Evolutionary conservation across 2,329 filamentous ascomycete species (phyloP).

Genomic region (Didymosphaeria variabile): DNA sequence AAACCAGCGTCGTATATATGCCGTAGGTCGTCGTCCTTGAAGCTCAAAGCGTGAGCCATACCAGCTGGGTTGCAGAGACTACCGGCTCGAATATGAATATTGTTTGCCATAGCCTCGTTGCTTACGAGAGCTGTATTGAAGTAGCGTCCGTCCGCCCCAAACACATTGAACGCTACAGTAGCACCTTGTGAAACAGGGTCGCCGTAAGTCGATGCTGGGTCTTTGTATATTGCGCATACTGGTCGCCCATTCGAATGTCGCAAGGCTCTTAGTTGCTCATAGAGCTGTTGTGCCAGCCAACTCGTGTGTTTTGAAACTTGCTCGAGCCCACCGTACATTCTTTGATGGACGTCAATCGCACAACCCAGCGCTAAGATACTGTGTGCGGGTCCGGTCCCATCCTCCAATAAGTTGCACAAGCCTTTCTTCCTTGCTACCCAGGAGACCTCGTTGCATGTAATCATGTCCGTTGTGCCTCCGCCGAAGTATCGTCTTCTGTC

Average conservation of each 20-base stretch:
- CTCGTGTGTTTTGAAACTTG: conserved; percentile 67
- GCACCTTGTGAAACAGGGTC: conserved; percentile 66
- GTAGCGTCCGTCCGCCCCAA: conserved; percentile 61
- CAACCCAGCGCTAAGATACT: conserved; percentile 69
- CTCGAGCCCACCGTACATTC: conserved; percentile 67
- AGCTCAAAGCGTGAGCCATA: conserved; percentile 56
- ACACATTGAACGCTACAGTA: conserved; percentile 71
- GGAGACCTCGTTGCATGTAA: conserved; percentile 60
- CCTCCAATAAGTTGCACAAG: conserved; percentile 70
- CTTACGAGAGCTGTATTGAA: conserved; percentile 69
- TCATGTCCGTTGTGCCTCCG: conserved; percentile 70
- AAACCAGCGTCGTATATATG: conserved; percentile 65
- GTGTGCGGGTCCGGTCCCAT: conserved; percentile 73
- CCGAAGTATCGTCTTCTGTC: conserved; percentile 70
- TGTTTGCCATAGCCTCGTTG: conserved; percentile 61
- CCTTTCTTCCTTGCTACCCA: conserved; percentile 65
- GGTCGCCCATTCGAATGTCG: conserved; percentile 63
- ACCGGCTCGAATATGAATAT: conserved; percentile 70
- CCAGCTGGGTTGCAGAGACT: conserved; percentile 65
- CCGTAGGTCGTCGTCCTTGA: conserved; percentile 64
- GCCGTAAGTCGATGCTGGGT: conserved; percentile 58
- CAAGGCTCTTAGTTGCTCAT: conserved; percentile 58
- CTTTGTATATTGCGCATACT: conserved; percentile 65
- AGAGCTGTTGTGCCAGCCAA: conserved; percentile 61
- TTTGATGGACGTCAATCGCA: conserved; percentile 65